Evolutionary conservation across 306 rosid species (phyloP).

Genomic region (Inga oerstediana): DNA sequence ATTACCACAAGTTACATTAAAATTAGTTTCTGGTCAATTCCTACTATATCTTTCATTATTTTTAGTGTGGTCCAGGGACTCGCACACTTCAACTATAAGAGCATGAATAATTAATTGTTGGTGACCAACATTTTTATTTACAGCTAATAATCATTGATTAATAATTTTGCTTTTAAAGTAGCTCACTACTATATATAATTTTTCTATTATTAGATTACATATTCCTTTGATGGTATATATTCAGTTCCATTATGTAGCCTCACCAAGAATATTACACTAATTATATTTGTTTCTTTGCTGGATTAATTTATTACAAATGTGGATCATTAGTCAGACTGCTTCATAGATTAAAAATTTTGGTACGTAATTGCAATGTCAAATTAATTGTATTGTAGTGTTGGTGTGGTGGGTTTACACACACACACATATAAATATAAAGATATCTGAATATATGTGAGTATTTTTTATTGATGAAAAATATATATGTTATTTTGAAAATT

Average conservation of each 20-base stretch:
- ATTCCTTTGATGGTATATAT: no score
- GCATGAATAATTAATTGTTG: neutral
- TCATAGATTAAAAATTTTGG: neutral
- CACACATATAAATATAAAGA: no score
- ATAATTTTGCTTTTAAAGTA: neutral
- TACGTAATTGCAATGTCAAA: neutral
- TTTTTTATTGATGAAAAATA: no score
- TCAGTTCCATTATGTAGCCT: no score
- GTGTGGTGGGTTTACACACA: no score
- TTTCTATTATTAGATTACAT: neutral
- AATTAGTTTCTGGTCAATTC: neutral
- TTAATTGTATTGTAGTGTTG: no score
- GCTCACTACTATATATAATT: neutral
- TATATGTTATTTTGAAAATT: no score
- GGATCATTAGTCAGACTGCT: neutral
- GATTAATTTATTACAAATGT: neutral
- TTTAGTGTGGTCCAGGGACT: neutral
- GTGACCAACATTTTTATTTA: neutral
- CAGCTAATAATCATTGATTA: neutral
- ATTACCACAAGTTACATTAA: neutral
- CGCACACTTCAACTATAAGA: neutral
- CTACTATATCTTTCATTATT: neutral
- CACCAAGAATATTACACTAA: no score
- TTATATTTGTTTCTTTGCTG: neutral
- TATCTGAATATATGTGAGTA: no score